Evolutionary conservation across 257 asterid species (phyloP).

Genomic region (Ajuga chamaepitys): DNA sequence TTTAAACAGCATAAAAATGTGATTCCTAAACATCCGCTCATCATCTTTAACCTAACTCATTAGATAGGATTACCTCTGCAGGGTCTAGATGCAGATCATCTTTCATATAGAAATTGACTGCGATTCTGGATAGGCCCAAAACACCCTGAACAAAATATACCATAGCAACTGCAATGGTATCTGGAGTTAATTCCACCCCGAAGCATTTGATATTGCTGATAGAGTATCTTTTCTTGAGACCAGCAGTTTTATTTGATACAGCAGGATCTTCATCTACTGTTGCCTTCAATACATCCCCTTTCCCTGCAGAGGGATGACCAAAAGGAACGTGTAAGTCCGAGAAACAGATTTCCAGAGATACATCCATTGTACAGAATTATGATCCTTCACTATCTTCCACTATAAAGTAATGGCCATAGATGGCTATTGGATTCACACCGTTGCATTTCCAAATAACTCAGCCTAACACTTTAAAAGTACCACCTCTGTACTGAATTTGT

Average conservation of each 20-base stretch:
- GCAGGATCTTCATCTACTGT: slow-evolving; percentile 40
- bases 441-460: background rate
- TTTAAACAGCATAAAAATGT: background rate
- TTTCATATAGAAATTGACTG: slow-evolving; percentile 92
- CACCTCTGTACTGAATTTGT: background rate
- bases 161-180: slow-evolving; percentile 95
- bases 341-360: background rate
- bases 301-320: slow-evolving; percentile 26
- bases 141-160: slow-evolving; percentile 99
- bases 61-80: slow-evolving; percentile 70
- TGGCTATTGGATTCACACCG: background rate
- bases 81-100: slow-evolving; percentile 97
- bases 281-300: slow-evolving; percentile 35
- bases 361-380: background rate
- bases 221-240: slow-evolving; percentile 52
- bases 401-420: background rate
- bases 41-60: slow-evolving; percentile 2
- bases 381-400: background rate
- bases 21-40: background rate
- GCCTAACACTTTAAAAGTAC: background rate
- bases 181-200: slow-evolving; percentile 90
- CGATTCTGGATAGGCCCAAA: slow-evolving; percentile 86
- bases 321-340: background rate
- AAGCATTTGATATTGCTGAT: slow-evolving; percentile 46
- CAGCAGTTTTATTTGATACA: slow-evolving; percentile 35